Percentiles rank a stretch among this genome's conserved stretches.
phyloP scores from a whole-genome alignment of 164 flowering plant species.

The Piper longum region DNA sequence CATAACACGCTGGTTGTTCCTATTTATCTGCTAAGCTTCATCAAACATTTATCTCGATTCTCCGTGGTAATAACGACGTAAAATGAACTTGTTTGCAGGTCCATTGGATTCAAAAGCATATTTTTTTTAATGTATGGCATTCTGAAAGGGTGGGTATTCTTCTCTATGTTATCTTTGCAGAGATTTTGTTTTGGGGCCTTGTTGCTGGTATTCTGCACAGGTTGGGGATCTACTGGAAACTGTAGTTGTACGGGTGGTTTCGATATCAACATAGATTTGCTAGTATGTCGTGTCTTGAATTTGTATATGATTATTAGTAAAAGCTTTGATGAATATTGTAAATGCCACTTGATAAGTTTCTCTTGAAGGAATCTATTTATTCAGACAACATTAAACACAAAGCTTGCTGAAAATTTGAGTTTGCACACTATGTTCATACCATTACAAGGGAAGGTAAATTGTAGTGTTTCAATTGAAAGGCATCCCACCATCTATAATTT shows the following conservation, averaged over 20 bases:
- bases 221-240: conserved; percentile 69
- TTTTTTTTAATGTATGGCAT: conserved; percentile 72
- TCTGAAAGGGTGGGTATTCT: conserved; percentile 62
- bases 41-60: background rate
- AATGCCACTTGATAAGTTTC: too few species aligned
- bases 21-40: background rate
- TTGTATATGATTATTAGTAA: too few species aligned
- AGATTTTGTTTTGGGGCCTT: conserved; percentile 71
- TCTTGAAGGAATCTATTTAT: too few species aligned
- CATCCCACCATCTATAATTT: too few species aligned
- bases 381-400: too few species aligned
- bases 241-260: conserved; percentile 17
- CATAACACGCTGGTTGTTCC: conserved; percentile 59
- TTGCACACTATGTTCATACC: too few species aligned
- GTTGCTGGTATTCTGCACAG: conserved; percentile 55
- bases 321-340: too few species aligned
- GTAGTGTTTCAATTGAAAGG: too few species aligned
- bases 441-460: too few species aligned
- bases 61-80: background rate
- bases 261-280: too few species aligned
- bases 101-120: conserved; percentile 73
- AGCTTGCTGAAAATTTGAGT: too few species aligned
- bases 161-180: conserved; percentile 80
- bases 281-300: too few species aligned
- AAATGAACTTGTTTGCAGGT: conserved; percentile 25